Percentiles rank a stretch among this genome's conserved stretches.
Evolutionary conservation across 306 rosid genomes (phyloP).

Genomic region (Quercus variabilis): DNA sequence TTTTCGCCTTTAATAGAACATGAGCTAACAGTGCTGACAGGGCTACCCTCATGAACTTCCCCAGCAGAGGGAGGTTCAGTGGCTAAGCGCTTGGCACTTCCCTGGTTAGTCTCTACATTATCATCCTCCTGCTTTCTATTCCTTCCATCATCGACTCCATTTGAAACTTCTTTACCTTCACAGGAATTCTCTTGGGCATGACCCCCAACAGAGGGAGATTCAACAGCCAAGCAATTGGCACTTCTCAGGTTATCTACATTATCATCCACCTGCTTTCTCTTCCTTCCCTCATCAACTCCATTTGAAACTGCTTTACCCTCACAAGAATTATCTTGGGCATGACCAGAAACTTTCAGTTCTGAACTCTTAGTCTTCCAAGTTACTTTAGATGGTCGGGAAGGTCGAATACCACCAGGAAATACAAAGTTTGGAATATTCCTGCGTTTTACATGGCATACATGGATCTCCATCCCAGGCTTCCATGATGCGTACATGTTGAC

Average conservation of each 20-base stretch:
- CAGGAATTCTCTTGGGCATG: too few species aligned
- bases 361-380: constrained; percentile 54
- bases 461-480: constrained; percentile 82
- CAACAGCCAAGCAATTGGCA: constrained; percentile 33
- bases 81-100: constrained; percentile 34
- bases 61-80: constrained; percentile 23
- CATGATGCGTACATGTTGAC: constrained; percentile 53
- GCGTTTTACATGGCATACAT: constrained; percentile 74
- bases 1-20: constrained; percentile 40
- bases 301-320: constrained; percentile 36
- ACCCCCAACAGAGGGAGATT: constrained; percentile 25
- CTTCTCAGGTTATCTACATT: constrained; percentile 36
- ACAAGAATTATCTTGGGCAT: constrained; percentile 42
- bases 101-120: constrained; percentile 33
- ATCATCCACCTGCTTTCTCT: constrained; percentile 66
- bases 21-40: constrained; percentile 38
- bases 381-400: constrained; percentile 46
- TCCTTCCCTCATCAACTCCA: constrained; percentile 49
- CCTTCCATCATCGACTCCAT: too few species aligned
- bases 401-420: constrained; percentile 79
- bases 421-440: constrained; percentile 71
- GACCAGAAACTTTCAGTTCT: constrained; percentile 55
- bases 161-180: too few species aligned
- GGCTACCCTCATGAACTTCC: constrained; percentile 49
- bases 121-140: background rate